These are phyloP conservation scores for Galerina marginata DNA, from an alignment of 768 basidiomycete species.

Conservation along the genomic window DNA sequence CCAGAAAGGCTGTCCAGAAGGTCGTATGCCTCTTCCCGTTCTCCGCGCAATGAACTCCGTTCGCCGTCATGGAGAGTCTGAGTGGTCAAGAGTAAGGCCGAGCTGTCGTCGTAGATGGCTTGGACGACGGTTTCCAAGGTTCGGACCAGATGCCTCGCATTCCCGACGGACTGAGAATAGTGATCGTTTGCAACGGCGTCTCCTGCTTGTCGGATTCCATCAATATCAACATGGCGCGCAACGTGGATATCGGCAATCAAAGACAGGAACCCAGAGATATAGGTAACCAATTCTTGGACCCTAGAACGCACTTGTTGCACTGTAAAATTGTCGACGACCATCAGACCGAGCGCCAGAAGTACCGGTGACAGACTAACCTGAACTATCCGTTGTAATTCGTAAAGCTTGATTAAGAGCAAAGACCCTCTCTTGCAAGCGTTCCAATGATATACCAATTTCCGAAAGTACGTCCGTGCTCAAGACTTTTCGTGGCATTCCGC, in stretches of 20 bases:
- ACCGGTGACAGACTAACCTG: constrained; percentile 37
- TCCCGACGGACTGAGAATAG: constrained; percentile 71
- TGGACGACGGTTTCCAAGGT: constrained; percentile 74
- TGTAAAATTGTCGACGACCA: constrained; percentile 20
- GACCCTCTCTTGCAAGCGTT: constrained; percentile 57
- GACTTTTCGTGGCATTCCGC: constrained; percentile 49
- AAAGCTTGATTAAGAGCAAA: constrained; percentile 41
- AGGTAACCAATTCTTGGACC: constrained; percentile 57
- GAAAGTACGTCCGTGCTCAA: constrained; percentile 57
- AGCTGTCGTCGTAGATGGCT: constrained; percentile 74
- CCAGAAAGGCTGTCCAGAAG: constrained; percentile 54
- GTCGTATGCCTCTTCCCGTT: constrained; percentile 44
- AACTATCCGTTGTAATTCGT: constrained; percentile 35
- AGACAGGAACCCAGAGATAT: constrained; percentile 62
- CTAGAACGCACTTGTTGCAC: constrained; percentile 47
- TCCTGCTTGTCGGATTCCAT: constrained; percentile 64
- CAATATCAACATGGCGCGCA: constrained; percentile 83
- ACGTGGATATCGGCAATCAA: constrained; percentile 76
- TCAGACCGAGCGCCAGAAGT: background rate
- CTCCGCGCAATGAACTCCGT: constrained; percentile 32
- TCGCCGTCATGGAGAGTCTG: constrained; percentile 57
- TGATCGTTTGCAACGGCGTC: constrained; percentile 49
- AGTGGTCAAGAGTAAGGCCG: constrained; percentile 60
- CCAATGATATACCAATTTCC: constrained; percentile 55
- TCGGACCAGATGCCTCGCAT: constrained; percentile 69